A percentile compares a stretch with the other conserved stretches of the same genome.
Evolutionary conservation across 1,139 yeast species (phyloP).

Genomic region (Sugiyamaella paludigena): DNA sequence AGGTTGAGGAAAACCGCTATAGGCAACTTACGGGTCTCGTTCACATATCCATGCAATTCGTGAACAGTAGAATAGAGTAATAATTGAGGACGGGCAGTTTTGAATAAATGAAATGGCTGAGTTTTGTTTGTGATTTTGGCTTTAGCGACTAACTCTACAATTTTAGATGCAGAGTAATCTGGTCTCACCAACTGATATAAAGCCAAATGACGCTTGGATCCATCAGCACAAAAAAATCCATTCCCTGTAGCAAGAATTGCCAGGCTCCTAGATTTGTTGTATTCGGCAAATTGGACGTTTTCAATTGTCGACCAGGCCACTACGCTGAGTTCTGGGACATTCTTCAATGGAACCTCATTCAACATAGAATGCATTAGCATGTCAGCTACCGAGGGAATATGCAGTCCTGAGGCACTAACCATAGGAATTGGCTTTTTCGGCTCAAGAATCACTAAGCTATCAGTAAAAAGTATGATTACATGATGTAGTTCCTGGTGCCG

Average conservation of each 20-base stretch:
- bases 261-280: conserved; percentile 21
- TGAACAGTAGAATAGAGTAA: conserved; percentile 78
- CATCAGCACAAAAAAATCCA: conserved; percentile 13
- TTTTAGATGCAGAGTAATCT: conserved; percentile 42
- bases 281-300: conserved; percentile 40
- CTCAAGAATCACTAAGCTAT: conserved; percentile 63
- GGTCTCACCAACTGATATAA: conserved; percentile 38
- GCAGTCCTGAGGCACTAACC: conserved; percentile 39
- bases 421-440: conserved; percentile 33
- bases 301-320: conserved; percentile 66
- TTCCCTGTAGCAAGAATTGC: conserved; percentile 20
- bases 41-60: conserved; percentile 54
- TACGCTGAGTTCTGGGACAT: conserved; percentile 68
- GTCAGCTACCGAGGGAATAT: conserved; percentile 68
- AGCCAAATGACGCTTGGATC: conserved; percentile 21
- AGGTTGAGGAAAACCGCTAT: conserved; percentile 65
- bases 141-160: conserved; percentile 68
- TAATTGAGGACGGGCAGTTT: conserved; percentile 42
- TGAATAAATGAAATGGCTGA: conserved; percentile 84
- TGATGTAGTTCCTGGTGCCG: conserved; percentile 37
- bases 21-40: conserved; percentile 53
- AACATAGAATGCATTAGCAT: conserved; percentile 84
- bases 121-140: conserved; percentile 75
- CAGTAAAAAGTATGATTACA: conserved; percentile 75
- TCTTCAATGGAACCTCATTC: conserved; percentile 76